Evolutionary conservation across 2,329 filamentous ascomycete species (phyloP).

Genomic region (Cladosporium halotolerans): DNA sequence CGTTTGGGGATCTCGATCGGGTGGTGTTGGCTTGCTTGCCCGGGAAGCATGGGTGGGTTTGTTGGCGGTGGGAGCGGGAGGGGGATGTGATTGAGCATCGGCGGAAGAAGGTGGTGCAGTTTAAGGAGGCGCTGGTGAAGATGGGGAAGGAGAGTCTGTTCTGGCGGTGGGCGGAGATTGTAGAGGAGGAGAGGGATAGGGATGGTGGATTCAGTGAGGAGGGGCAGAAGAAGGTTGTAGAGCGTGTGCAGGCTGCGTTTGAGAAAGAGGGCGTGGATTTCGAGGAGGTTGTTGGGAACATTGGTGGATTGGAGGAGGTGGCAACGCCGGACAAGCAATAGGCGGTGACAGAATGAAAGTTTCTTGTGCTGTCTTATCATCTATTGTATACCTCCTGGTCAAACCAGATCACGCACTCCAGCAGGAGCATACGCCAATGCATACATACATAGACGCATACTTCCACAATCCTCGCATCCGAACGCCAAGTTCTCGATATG

Average conservation of each 20-base stretch:
- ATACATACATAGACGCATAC: no score
- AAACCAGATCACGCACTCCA: no score
- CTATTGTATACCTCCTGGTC: no score
- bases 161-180: slow-evolving; percentile 86
- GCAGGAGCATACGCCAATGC: no score
- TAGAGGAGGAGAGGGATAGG: slow-evolving; percentile 76
- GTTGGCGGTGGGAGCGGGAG: slow-evolving; percentile 37
- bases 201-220: slow-evolving; percentile 73
- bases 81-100: slow-evolving; percentile 53
- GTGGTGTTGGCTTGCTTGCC: slow-evolving; percentile 64
- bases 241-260: slow-evolving; percentile 71
- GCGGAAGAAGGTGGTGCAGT: slow-evolving; percentile 68
- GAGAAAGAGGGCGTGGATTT: slow-evolving; percentile 72
- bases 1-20: slow-evolving; percentile 62
- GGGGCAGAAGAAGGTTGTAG: slow-evolving; percentile 64
- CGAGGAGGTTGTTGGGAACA: slow-evolving; percentile 68
- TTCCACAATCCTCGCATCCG: no score
- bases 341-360: no score
- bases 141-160: slow-evolving; percentile 85
- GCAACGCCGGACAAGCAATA: neutral
- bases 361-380: no score
- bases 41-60: slow-evolving; percentile 58
- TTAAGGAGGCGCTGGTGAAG: slow-evolving; percentile 66
- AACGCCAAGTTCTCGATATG: no score
- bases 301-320: slow-evolving; percentile 55